These are phyloP conservation scores for Chlamydomonas schloesseri DNA, from an alignment of 139 green algal species.

Conservation along the genomic window DNA sequence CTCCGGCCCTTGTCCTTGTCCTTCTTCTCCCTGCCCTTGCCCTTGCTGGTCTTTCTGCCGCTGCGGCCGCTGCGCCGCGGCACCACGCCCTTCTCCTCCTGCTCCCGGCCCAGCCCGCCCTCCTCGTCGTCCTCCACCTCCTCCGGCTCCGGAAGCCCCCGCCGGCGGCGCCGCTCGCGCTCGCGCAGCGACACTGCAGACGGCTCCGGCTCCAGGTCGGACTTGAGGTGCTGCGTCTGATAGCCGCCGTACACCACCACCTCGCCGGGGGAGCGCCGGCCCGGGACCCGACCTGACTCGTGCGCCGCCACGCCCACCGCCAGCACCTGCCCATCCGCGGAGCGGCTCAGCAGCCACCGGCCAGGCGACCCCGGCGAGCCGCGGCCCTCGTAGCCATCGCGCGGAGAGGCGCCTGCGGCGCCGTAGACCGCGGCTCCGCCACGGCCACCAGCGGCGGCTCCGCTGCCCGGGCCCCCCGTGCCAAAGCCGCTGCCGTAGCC, in stretches of 20 bases:
- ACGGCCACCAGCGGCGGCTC: too few species aligned
- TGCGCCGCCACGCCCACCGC: not conserved
- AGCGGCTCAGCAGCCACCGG: conserved; percentile 1
- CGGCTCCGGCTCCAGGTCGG: not conserved
- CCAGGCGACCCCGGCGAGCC: not conserved
- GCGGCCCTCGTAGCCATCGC: too few species aligned
- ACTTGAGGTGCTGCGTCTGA: not conserved
- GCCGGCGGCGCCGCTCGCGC: too few species aligned
- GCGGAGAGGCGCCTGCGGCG: too few species aligned
- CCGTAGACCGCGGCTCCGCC: too few species aligned
- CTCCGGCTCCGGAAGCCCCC: not conserved
- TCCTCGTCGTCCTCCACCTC: not conserved
- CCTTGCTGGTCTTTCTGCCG: not conserved
- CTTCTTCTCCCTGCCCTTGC: not conserved
- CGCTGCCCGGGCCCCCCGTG: too few species aligned
- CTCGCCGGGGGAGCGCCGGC: too few species aligned
- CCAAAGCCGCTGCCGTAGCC: too few species aligned
- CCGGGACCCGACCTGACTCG: not conserved
- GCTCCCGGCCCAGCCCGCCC: not conserved
- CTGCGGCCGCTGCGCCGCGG: too few species aligned
- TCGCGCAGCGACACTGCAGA: too few species aligned
- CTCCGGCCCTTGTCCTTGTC: too few species aligned
- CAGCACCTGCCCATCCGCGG: not conserved
- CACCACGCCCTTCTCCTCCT: not conserved
- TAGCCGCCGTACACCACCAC: not conserved